A percentile compares a stretch with the other conserved stretches of the same genome.
phyloP scores from a whole-genome alignment of 176 grass and related monocot species.

The Musa beccarii region DNA sequence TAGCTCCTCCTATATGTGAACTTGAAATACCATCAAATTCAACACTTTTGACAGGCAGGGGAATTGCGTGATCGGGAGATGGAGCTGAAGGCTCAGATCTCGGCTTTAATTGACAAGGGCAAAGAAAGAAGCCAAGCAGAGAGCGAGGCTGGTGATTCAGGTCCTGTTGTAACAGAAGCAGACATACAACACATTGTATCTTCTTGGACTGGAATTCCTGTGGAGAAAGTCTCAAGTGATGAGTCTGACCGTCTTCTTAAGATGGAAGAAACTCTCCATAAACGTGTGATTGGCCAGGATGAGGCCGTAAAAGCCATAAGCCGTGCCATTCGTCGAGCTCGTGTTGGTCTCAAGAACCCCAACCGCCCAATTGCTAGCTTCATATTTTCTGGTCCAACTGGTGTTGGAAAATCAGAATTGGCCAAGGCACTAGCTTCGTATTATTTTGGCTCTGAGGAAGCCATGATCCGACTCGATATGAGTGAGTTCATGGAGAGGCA shows the following conservation, averaged over 20 bases:
- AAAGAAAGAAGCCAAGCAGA: no score
- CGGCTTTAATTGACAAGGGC: no score
- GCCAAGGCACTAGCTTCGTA: slow-evolving; percentile 70
- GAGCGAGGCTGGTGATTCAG: not conserved
- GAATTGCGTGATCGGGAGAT: no score
- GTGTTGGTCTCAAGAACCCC: slow-evolving; percentile 82
- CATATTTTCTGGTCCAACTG: slow-evolving; percentile 86
- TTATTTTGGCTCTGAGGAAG: slow-evolving; percentile 85
- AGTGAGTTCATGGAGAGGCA: slow-evolving; percentile 95
- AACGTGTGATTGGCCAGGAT: slow-evolving; percentile 80
- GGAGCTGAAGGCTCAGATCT: no score
- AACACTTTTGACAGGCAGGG: slow-evolving; percentile 24
- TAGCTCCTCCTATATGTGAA: no score
- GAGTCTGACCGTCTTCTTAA: slow-evolving; percentile 81
- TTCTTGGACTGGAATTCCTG: slow-evolving; percentile 87
- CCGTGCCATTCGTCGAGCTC: slow-evolving; percentile 73
- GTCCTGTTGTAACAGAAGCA: slow-evolving; percentile 68
- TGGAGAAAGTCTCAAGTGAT: slow-evolving; percentile 79
- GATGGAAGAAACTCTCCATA: slow-evolving; percentile 87
- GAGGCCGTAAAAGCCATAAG: slow-evolving; percentile 88
- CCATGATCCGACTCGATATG: slow-evolving; percentile 96
- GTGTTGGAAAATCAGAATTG: slow-evolving; percentile 92
- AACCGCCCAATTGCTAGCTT: slow-evolving; percentile 88
- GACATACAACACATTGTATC: slow-evolving; percentile 94
- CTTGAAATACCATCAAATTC: no score